phyloP scores from a whole-genome alignment of 176 grass and related monocot genomes.

The Rhynchospora pubera region DNA sequence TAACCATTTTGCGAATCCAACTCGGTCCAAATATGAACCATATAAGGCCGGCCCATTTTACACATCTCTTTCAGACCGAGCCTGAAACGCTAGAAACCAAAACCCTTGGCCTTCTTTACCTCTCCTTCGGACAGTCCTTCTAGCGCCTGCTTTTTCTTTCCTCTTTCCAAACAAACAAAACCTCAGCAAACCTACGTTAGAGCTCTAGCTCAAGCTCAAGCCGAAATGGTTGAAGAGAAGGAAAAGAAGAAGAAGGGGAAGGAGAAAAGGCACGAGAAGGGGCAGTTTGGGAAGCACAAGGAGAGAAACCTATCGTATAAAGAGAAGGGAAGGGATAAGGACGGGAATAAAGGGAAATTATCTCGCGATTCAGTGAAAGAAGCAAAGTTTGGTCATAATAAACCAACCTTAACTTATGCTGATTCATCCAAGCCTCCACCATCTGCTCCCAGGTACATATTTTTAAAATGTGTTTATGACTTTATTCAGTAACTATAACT shows the following conservation, averaged over 20 bases:
- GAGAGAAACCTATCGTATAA: slow-evolving; percentile 12
- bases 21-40: not conserved
- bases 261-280: slow-evolving; percentile 28
- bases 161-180: not conserved
- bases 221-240: not conserved
- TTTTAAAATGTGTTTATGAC: not conserved
- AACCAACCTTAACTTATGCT: not conserved
- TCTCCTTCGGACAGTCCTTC: not conserved
- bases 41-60: not conserved
- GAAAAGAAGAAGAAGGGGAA: slow-evolving; percentile 33
- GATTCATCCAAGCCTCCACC: slow-evolving; percentile 19
- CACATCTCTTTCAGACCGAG: not conserved
- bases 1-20: not conserved
- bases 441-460: slow-evolving; percentile 44
- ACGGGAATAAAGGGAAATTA: slow-evolving; percentile 26
- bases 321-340: slow-evolving; percentile 20
- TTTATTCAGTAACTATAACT: not conserved
- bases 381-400: not conserved
- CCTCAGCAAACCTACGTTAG: not conserved
- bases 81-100: not conserved
- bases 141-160: not conserved
- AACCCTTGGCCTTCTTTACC: not conserved
- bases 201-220: not conserved
- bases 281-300: slow-evolving; percentile 4
- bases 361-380: not conserved